Evolutionary conservation across 148 eudicot species (phyloP), one percentile per base, ranked within the genome.

Genomic region (Rhododendron mucronatum): DNA sequence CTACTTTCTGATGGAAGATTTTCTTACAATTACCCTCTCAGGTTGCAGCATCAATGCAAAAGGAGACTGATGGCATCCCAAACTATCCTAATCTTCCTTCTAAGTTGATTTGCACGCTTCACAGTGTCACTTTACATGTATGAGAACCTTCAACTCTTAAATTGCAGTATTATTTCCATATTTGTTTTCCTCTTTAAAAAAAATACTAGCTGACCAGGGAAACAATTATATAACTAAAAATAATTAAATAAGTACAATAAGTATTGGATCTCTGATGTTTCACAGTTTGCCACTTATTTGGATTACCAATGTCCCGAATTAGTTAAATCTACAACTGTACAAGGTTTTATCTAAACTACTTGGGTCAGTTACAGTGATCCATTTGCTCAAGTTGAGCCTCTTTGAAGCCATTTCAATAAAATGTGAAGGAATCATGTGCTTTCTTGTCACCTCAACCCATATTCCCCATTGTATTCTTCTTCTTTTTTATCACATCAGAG

Each of bases 11-110:
- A 89, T 69, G 47, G 79, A 59, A 81, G 28, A 86, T 90, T 67
- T 50, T 74, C 51, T 63, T 59, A 14, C 51, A 45, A 87, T 80
- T 63, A 80, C 82, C 57, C 14, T 59, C 81, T 84, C 89, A 95
- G 99, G 99, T 96, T 83, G 97, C 99, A 9, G 99, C 99, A 55
- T 94, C 99, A 7, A 96, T 96, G 99, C 98, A 93, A 84, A 96
- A 95, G 89, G 92, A 94, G 90, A 93, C 96, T 20, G 95, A 94
- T 82, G 85, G 93, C 84, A 93, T 95, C 87, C 98, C 99, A 14
- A 95, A 93, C 88, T 96, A 95, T 89, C 99, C 99, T 3, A 96
- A 96, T 83, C 98, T 96, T 81, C 98, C 99, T 28, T 94, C 98
- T n/a, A 96, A 96, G 94, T 87, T 96, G 91, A 89, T 95, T 88